Evolutionary conservation across 176 grass and related monocot species (phyloP).

Genomic region (Raddia guianensis): DNA sequence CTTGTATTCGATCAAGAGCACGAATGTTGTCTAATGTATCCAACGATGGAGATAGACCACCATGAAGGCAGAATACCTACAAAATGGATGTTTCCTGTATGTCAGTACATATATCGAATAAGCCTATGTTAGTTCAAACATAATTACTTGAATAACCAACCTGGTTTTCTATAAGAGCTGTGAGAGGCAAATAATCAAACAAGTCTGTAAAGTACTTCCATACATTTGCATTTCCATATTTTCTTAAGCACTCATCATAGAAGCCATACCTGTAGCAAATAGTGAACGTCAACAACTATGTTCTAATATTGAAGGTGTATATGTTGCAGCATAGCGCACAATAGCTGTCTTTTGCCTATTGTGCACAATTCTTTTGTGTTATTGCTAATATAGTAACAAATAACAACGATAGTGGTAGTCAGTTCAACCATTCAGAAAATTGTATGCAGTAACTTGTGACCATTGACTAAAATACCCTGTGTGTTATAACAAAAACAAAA

Average conservation of each 20-base stretch:
- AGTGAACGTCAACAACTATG: constrained; percentile 20
- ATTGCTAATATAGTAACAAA: constrained; percentile 1
- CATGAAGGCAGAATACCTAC: constrained; percentile 96
- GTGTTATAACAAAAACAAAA: constrained; percentile 1
- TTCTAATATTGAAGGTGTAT: neutral
- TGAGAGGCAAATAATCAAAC: constrained; percentile 98
- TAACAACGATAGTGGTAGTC: neutral
- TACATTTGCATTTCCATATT: constrained; percentile 99
- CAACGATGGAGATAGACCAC: constrained; percentile 98
- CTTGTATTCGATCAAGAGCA: constrained; percentile 94
- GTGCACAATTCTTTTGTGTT: neutral
- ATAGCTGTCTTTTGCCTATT: neutral
- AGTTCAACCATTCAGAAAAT: neutral
- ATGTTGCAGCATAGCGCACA: neutral
- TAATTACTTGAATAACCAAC: constrained; percentile 37
- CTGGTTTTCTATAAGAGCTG: constrained; percentile 99
- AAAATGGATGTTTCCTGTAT: constrained; percentile 24
- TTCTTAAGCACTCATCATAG: constrained; percentile 98
- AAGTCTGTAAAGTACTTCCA: constrained; percentile 99
- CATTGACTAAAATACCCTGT: neutral
- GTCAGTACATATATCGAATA: constrained; percentile 33
- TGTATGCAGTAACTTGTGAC: neutral
- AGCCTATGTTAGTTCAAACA: constrained; percentile 24
- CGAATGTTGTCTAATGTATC: constrained; percentile 97
- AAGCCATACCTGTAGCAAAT: constrained; percentile 84